Evolutionary conservation across 495 filamentous ascomycete genomes (phyloP).

Genomic region (Patellaria atrata): DNA sequence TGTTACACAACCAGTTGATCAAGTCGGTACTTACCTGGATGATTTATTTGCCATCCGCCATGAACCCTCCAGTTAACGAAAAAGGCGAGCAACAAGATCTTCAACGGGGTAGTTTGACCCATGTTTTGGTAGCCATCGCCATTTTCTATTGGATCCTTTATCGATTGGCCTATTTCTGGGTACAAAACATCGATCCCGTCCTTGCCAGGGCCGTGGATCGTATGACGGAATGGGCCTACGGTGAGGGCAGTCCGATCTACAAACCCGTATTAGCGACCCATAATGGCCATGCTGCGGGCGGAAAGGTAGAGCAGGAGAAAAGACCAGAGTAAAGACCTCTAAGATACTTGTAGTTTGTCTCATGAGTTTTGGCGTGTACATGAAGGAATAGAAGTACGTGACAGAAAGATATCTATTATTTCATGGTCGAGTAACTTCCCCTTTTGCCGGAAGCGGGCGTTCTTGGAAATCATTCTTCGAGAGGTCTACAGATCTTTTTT

Average conservation of each 20-base stretch:
- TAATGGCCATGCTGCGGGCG: no score
- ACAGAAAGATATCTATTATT: no score
- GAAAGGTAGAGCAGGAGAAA: no score
- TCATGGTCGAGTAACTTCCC: no score
- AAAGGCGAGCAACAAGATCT: conserved; percentile 22
- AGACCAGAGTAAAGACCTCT: no score
- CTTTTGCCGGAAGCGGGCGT: no score
- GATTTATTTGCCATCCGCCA: conserved; percentile 18
- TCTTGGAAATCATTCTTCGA: no score
- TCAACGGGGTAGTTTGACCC: conserved; percentile 13
- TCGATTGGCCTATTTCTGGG: conserved; percentile 16
- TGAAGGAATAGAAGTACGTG: no score
- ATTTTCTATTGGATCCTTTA: conserved; percentile 21
- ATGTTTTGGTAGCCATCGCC: conserved; percentile 15
- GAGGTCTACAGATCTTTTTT: no score
- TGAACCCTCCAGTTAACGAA: conserved; percentile 18
- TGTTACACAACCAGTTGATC: conserved; percentile 21
- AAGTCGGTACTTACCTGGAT: conserved; percentile 21
- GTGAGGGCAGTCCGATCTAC: conserved; percentile 4
- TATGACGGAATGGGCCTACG: conserved; percentile 10
- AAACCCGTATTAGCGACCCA: no score
- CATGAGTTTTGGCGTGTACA: no score
- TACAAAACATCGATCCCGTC: conserved; percentile 15
- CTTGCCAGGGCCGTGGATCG: conserved; percentile 18
- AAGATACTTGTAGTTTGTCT: no score